Conservation (phyloP, 495 filamentous ascomycete species). For the Annulohypoxylon stygium region DNA sequence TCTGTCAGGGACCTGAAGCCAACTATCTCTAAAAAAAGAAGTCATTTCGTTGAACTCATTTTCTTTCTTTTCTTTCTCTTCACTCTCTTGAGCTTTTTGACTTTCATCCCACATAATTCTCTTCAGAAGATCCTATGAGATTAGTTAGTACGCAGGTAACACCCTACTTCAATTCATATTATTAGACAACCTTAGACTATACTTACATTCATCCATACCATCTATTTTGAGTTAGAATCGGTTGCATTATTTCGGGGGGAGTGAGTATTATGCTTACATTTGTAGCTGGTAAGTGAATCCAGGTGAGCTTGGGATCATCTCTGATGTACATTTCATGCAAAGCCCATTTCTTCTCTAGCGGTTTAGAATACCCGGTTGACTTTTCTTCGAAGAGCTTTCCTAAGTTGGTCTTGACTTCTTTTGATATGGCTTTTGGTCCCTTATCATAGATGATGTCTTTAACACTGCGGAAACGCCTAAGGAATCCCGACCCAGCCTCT, state of each 20-base stretch:
- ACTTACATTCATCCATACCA: slow-evolving; percentile 36
- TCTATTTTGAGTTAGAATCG: slow-evolving; percentile 11
- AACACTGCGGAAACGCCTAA: background rate
- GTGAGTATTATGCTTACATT: slow-evolving; percentile 15
- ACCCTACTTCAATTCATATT: background rate
- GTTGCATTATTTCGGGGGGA: background rate
- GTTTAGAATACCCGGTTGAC: background rate
- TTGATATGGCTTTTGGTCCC: slow-evolving; percentile 17
- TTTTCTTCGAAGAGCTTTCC: background rate
- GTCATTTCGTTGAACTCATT: slow-evolving; percentile 1
- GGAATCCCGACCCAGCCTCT: background rate
- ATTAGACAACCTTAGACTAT: background rate
- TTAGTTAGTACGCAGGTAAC: background rate
- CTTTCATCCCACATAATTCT: slow-evolving; percentile 18
- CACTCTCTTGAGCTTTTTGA: background rate
- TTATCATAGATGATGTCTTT: slow-evolving; percentile 13
- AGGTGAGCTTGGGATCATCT: slow-evolving; percentile 12
- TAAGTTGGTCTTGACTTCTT: background rate
- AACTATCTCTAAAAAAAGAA: slow-evolving; percentile 29
- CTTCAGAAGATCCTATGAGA: slow-evolving; percentile 25
- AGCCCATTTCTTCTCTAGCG: background rate
- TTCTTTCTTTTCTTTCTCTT: background rate
- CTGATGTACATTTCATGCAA: background rate
- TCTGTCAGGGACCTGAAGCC: slow-evolving; percentile 30
- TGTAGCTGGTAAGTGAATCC: slow-evolving; percentile 28